Percentiles rank a stretch among this genome's conserved stretches.
phyloP scores from a whole-genome alignment of 371 early-diverging fungal genomes.

The Actinomortierella wolfii region DNA sequence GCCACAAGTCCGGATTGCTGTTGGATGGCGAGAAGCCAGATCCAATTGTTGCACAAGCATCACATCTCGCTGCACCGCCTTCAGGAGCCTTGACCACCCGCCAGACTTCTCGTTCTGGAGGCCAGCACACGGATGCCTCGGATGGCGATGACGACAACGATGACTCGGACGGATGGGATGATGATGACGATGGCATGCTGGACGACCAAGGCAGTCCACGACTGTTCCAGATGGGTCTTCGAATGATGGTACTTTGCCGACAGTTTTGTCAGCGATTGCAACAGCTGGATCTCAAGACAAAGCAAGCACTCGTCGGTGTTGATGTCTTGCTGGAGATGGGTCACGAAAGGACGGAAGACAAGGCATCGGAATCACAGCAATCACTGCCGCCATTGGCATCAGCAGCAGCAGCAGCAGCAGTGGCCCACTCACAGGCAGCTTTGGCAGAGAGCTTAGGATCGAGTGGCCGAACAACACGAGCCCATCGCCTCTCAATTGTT shows the following conservation, averaged over 20 bases:
- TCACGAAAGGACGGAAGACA: not conserved
- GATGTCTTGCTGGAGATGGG: slow-evolving; percentile 40
- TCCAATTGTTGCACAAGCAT: too few species aligned
- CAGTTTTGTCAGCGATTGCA: slow-evolving; percentile 47
- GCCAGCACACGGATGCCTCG: too few species aligned
- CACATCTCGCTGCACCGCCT: not conserved
- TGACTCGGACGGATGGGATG: slow-evolving; percentile 49
- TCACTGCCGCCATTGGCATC: too few species aligned
- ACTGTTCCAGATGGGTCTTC: slow-evolving; percentile 64
- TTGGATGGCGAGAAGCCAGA: slow-evolving; percentile 4
- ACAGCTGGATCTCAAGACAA: slow-evolving; percentile 49
- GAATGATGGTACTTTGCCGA: slow-evolving; percentile 60
- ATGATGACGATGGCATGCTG: slow-evolving; percentile 34
- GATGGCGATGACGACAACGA: slow-evolving; percentile 39
- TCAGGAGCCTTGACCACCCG: not conserved
- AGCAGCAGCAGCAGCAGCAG: not conserved
- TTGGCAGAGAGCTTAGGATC: slow-evolving; percentile 8
- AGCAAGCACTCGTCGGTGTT: slow-evolving; percentile 46
- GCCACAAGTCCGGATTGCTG: slow-evolving; percentile 37
- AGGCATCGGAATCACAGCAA: too few species aligned
- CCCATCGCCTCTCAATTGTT: not conserved
- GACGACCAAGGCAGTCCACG: slow-evolving; percentile 50
- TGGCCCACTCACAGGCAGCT: not conserved
- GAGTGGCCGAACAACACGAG: slow-evolving; percentile 1
- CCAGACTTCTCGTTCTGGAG: slow-evolving; percentile 3